A percentile compares a stretch with the other conserved stretches of the same genome.
phyloP scores from a whole-genome alignment of 192 early-diverging fungal species.

The Backusella circina region DNA sequence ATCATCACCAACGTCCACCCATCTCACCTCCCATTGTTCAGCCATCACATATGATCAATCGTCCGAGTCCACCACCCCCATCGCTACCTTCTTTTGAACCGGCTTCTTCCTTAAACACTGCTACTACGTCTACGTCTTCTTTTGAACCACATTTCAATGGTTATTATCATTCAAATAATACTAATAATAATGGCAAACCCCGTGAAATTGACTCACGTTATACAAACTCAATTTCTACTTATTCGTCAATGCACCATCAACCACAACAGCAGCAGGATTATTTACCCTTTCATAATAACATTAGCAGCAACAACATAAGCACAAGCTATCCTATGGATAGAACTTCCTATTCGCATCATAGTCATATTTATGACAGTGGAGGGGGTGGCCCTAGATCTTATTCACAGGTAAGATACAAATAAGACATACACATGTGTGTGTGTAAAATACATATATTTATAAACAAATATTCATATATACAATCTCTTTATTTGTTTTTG shows the following conservation, averaged over 20 bases:
- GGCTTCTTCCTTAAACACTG: background rate
- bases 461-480: background rate
- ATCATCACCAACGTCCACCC: background rate
- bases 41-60: slow-evolving; percentile 2
- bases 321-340: background rate
- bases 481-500: background rate
- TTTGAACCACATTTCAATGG: background rate
- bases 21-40: background rate
- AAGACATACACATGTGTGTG: background rate
- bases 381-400: background rate
- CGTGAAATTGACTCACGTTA: slow-evolving; percentile 1
- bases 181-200: background rate
- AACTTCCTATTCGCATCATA: background rate
- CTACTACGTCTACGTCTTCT: background rate
- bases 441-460: background rate
- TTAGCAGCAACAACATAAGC: background rate
- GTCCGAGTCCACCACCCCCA: background rate
- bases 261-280: background rate
- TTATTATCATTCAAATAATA: background rate
- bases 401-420: slow-evolving; percentile 8
- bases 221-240: background rate
- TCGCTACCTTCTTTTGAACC: background rate
- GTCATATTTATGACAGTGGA: background rate
- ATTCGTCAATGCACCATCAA: background rate
- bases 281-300: background rate